Evolutionary conservation across 345 rosid genomes (phyloP).

Genomic region (Sapria himalayana): DNA sequence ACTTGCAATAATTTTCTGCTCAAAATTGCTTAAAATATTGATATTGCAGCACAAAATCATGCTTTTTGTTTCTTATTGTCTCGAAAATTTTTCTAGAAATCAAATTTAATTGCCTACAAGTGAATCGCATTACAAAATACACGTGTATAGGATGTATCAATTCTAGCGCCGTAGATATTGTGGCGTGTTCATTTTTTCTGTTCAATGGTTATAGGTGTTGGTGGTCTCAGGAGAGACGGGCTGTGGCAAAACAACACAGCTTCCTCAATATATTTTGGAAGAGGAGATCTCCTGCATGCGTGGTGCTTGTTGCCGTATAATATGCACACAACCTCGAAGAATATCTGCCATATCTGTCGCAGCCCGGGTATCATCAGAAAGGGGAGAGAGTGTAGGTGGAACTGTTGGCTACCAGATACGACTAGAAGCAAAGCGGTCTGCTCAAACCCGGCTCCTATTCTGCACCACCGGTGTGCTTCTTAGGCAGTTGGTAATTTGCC

Average conservation of each 20-base stretch:
- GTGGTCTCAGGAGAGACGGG: constrained; percentile 97
- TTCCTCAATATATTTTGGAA: constrained; percentile 83
- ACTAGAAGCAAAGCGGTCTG: constrained; percentile 57
- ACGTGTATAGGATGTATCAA: too few relatives aligned
- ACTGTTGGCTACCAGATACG: constrained; percentile 95
- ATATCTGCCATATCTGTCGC: constrained; percentile 93
- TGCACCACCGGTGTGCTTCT: constrained; percentile 93
- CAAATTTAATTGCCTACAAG: too few relatives aligned
- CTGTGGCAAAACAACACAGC: constrained; percentile 96
- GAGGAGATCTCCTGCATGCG: constrained; percentile 56
- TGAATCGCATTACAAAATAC: too few relatives aligned
- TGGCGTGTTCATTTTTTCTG: constrained; percentile 2
- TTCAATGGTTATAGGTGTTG: constrained; percentile 29
- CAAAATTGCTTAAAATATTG: too few relatives aligned
- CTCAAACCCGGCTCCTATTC: constrained; percentile 64
- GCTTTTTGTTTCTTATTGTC: too few relatives aligned
- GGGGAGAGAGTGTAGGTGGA: constrained; percentile 78
- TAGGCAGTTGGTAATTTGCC: constrained; percentile 43
- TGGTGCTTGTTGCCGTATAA: constrained; percentile 71
- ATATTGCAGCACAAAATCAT: too few relatives aligned
- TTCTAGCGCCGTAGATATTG: too few relatives aligned
- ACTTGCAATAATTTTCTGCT: too few relatives aligned
- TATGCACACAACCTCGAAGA: constrained; percentile 94
- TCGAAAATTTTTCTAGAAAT: too few relatives aligned
- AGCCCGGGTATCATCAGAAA: constrained; percentile 76